These are phyloP conservation scores for Chlorencoelia australis DNA, from an alignment of 2,329 filamentous ascomycete species.

Conservation along the genomic window DNA sequence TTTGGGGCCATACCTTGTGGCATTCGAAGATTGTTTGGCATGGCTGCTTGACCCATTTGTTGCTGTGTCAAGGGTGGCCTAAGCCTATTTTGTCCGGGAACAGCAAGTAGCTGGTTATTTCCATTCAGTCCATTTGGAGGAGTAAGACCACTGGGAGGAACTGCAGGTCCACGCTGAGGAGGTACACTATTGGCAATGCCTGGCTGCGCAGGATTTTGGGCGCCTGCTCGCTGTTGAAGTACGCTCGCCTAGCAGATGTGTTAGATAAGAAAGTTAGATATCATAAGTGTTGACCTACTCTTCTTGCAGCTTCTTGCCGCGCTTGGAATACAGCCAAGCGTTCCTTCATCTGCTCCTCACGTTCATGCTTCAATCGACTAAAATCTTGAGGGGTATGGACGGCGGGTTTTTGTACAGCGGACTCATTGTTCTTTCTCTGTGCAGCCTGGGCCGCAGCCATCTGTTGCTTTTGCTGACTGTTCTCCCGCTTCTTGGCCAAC, in stretches of 20 bases:
- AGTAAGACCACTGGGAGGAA: slow-evolving; percentile 14
- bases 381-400: slow-evolving; percentile 75
- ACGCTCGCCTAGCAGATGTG: no score
- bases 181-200: slow-evolving; percentile 4
- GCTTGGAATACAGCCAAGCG: slow-evolving; percentile 40
- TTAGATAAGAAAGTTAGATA: background rate
- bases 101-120: slow-evolving; percentile 12
- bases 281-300: slow-evolving; percentile 35
- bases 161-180: slow-evolving; percentile 11
- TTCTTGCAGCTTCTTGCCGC: slow-evolving; percentile 36
- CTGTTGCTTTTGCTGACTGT: slow-evolving; percentile 74
- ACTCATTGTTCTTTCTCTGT: slow-evolving; percentile 71
- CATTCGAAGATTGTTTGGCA: slow-evolving; percentile 22
- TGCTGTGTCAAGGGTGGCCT: slow-evolving; percentile 21
- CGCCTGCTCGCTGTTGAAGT: no score
- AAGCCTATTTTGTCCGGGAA: slow-evolving; percentile 23
- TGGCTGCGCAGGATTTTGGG: no score
- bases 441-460: slow-evolving; percentile 68
- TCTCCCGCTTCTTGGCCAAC: slow-evolving; percentile 86
- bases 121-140: slow-evolving; percentile 12
- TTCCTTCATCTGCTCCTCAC: slow-evolving; percentile 60
- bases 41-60: slow-evolving; percentile 28
- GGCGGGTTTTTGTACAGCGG: slow-evolving; percentile 35
- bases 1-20: slow-evolving; percentile 39
- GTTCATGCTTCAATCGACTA: slow-evolving; percentile 78